These are phyloP conservation scores for Rhinocladiella mackenziei DNA, from an alignment of 2,329 filamentous ascomycete genomes.

Conservation along the genomic window DNA sequence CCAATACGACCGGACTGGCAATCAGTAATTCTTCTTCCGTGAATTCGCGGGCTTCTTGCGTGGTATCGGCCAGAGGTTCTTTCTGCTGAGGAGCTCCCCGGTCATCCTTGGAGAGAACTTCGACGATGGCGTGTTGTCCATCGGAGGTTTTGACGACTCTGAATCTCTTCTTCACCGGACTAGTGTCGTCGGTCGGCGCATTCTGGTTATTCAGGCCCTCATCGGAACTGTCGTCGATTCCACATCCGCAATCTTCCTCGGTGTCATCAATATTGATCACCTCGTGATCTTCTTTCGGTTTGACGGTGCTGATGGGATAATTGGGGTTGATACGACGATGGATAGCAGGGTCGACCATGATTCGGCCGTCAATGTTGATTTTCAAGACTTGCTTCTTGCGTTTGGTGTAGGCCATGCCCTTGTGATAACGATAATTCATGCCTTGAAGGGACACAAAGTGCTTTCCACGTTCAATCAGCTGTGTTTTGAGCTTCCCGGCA, in stretches of 20 bases:
- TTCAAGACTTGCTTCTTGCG: slow-evolving; percentile 70
- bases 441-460: slow-evolving; percentile 41
- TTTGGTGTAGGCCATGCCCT: slow-evolving; percentile 81
- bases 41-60: slow-evolving; percentile 51
- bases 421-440: slow-evolving; percentile 71
- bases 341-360: slow-evolving; percentile 82
- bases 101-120: slow-evolving; percentile 54
- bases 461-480: slow-evolving; percentile 75
- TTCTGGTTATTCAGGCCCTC: slow-evolving; percentile 33
- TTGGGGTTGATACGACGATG: slow-evolving; percentile 84
- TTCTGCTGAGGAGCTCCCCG: slow-evolving; percentile 50
- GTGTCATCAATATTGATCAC: slow-evolving; percentile 23
- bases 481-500: slow-evolving; percentile 58
- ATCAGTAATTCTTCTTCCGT: slow-evolving; percentile 80
- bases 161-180: slow-evolving; percentile 46
- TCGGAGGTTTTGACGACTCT: slow-evolving; percentile 55
- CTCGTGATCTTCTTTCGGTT: slow-evolving; percentile 63
- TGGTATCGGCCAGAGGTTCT: slow-evolving; percentile 54
- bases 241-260: slow-evolving; percentile 37
- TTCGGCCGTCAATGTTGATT: slow-evolving; percentile 77
- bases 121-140: slow-evolving; percentile 49
- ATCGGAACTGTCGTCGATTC: slow-evolving; percentile 33
- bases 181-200: slow-evolving; percentile 31
- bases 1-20: slow-evolving; percentile 76
- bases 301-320: slow-evolving; percentile 71